Evolutionary conservation across 2,329 filamentous ascomycete genomes (phyloP).

Genomic region (Rhynchosporium agropyri): DNA sequence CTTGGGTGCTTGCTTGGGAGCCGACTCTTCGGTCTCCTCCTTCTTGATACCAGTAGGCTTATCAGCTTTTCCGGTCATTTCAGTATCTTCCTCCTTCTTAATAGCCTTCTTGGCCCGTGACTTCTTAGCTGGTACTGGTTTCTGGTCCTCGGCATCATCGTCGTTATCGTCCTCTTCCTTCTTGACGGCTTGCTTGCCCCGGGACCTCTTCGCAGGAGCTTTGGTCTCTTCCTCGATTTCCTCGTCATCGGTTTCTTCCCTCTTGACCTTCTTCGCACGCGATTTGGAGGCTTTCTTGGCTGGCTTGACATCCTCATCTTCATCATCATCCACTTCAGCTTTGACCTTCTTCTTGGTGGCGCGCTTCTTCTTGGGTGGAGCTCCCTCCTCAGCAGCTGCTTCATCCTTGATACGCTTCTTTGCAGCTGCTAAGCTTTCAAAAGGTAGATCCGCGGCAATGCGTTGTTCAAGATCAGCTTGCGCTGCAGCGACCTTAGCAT

Average conservation of each 20-base stretch:
- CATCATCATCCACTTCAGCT: constrained; percentile 29
- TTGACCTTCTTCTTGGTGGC: constrained; percentile 34
- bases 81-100: constrained; percentile 32
- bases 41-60: constrained; percentile 11
- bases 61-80: constrained; percentile 12
- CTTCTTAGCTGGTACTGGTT: constrained; percentile 20
- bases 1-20: not conserved
- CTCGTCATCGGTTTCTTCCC: constrained; percentile 25
- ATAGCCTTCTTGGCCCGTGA: constrained; percentile 41
- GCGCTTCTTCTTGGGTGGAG: constrained; percentile 47
- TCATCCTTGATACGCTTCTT: constrained; percentile 30
- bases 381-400: constrained; percentile 29
- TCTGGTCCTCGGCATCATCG: constrained; percentile 1
- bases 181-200: constrained; percentile 24
- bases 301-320: constrained; percentile 26
- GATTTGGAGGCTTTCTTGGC: constrained; percentile 30
- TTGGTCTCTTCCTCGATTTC: too few species aligned
- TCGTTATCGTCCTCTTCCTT: constrained; percentile 19
- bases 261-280: constrained; percentile 37
- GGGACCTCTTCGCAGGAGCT: too few species aligned
- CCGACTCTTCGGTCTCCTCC: constrained; percentile 32
- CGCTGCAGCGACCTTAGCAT: constrained; percentile 9
- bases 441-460: constrained; percentile 13
- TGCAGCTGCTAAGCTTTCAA: constrained; percentile 20
- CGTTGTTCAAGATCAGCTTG: constrained; percentile 20